These are phyloP conservation scores for Alternaria incomplexa DNA, from an alignment of 2,329 filamentous ascomycete species.

Conservation along the genomic window DNA sequence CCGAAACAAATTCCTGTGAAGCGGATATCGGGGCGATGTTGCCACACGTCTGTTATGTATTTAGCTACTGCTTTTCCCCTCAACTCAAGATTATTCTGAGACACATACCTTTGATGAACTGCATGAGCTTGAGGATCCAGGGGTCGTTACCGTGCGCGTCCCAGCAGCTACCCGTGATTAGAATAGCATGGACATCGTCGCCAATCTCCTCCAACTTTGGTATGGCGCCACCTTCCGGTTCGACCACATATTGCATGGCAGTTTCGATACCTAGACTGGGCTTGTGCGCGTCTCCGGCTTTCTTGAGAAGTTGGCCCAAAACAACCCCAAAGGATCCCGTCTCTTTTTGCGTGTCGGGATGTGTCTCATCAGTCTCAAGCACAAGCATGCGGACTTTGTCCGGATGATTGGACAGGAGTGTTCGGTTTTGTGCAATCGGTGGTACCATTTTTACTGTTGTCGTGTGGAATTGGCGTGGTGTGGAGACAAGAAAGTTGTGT, in stretches of 20 bases:
- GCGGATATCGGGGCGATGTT: constrained; percentile 57
- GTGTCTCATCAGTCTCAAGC: constrained; percentile 64
- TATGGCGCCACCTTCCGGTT: constrained; percentile 46
- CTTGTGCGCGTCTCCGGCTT: constrained; percentile 59
- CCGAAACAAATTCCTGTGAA: constrained; percentile 58
- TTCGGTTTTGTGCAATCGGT: constrained; percentile 25
- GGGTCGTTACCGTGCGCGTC: constrained; percentile 55
- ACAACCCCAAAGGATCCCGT: constrained; percentile 63
- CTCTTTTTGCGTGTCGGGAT: constrained; percentile 57
- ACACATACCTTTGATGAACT: constrained; percentile 53
- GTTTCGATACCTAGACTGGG: constrained; percentile 63
- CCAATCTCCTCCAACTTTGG: constrained; percentile 58
- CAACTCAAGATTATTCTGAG: not conserved
- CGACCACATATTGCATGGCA: constrained; percentile 62
- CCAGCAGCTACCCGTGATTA: constrained; percentile 57
- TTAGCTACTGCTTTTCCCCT: constrained; percentile 2
- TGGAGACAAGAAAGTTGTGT: not conserved
- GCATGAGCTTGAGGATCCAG: constrained; percentile 53
- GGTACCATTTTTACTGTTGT: constrained; percentile 26
- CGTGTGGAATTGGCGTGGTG: not conserved
- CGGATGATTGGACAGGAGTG: constrained; percentile 29
- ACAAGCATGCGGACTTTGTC: constrained; percentile 57
- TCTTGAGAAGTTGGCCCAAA: constrained; percentile 58
- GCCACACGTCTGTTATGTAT: constrained; percentile 55
- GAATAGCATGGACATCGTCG: constrained; percentile 50